Evolutionary conservation across 163 green algal species (phyloP).

Genomic region (Volvox carteri): DNA sequence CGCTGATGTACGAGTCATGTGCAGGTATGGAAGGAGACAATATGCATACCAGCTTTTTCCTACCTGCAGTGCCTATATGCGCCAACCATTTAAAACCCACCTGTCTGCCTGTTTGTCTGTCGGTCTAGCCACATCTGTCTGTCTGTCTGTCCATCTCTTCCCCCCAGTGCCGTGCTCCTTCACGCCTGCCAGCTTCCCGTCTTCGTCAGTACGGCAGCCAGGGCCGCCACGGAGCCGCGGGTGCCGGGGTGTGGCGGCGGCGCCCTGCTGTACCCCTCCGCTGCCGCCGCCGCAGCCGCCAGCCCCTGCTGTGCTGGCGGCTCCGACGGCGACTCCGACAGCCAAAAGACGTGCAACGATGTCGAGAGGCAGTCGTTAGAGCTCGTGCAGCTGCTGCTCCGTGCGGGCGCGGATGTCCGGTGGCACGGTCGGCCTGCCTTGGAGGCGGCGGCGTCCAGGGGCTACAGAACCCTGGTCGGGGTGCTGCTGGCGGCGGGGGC

Average conservation of each 20-base stretch:
- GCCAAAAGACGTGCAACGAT: background rate
- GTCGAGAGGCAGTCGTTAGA: background rate
- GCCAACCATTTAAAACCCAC: background rate
- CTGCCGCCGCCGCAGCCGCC: background rate
- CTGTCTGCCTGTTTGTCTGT: background rate
- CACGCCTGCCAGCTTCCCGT: conserved; percentile 20
- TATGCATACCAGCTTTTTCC: background rate
- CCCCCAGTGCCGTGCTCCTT: conserved; percentile 14
- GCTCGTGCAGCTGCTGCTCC: conserved; percentile 11
- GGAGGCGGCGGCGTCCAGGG: conserved; percentile 19
- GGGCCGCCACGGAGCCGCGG: background rate
- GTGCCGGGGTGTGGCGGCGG: background rate
- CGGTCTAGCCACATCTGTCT: too few relatives aligned
- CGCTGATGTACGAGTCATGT: conserved; percentile 8
- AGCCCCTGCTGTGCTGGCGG: background rate
- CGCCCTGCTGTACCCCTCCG: background rate
- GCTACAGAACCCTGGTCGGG: background rate
- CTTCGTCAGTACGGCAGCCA: background rate
- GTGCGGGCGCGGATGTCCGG: conserved; percentile 21
- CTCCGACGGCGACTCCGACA: background rate
- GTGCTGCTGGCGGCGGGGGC: conserved; percentile 19
- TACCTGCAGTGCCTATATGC: background rate
- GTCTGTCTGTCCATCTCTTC: background rate
- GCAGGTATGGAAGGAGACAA: background rate
- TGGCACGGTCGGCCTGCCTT: background rate